A percentile compares a stretch with the other conserved stretches of the same genome.
These are phyloP conservation scores for Pleurostoma richardsiae DNA, from an alignment of 2,329 filamentous ascomycete species.

Conservation along the genomic window DNA sequence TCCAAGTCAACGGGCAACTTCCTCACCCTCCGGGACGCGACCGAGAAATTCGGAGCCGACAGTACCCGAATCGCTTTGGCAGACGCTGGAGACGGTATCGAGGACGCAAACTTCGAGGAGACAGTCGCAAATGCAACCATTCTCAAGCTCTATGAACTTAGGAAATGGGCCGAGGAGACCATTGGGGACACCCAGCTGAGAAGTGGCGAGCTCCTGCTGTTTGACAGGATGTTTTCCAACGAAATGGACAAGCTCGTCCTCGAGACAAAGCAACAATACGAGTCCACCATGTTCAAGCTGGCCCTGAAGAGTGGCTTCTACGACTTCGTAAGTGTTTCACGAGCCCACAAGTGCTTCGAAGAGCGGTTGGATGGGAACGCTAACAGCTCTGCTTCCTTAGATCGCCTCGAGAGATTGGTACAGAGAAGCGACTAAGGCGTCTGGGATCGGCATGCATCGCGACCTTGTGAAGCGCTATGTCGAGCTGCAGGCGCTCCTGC, in stretches of 20 bases:
- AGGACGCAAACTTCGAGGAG: constrained; percentile 97
- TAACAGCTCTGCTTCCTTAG: too few species aligned
- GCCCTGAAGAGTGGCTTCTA: constrained; percentile 85
- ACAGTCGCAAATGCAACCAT: constrained; percentile 89
- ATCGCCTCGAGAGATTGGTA: constrained; percentile 70
- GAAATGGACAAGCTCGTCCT: constrained; percentile 82
- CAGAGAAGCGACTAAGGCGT: constrained; percentile 72
- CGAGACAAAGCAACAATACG: constrained; percentile 75
- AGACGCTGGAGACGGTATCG: constrained; percentile 89
- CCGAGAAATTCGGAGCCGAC: constrained; percentile 91
- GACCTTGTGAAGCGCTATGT: constrained; percentile 76
- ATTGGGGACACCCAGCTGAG: constrained; percentile 68
- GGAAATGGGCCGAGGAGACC: constrained; percentile 90
- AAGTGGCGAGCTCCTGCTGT: constrained; percentile 66
- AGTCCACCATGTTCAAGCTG: constrained; percentile 74
- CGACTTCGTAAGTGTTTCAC: constrained; percentile 67
- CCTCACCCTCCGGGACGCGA: constrained; percentile 79
- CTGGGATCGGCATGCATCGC: constrained; percentile 80
- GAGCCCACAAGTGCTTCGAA: too few species aligned
- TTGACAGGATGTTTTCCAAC: constrained; percentile 89
- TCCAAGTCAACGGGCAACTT: constrained; percentile 97
- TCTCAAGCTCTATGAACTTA: constrained; percentile 65
- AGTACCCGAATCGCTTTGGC: constrained; percentile 36
- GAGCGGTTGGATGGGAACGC: too few species aligned
- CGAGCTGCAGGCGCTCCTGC: constrained; percentile 69